Evolutionary conservation across 108 stramenopile genomes (phyloP).

Genomic region (Nitzschia sp.): DNA sequence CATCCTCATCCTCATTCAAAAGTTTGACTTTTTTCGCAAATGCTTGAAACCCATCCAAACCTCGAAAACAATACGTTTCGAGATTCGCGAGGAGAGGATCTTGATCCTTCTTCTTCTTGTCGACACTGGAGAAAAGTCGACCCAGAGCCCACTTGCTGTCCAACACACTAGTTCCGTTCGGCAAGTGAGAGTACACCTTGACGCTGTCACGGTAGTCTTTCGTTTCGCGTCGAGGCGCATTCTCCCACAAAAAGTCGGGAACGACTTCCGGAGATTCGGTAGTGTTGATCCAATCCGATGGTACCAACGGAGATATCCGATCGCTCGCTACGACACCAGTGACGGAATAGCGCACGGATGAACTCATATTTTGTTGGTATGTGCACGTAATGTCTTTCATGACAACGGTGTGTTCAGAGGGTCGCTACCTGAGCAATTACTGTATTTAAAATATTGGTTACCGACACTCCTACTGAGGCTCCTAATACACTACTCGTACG

Average conservation of each 20-base stretch:
- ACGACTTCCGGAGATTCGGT: background rate
- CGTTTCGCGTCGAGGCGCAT: slow-evolving; percentile 71
- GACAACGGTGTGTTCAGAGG: too few relatives aligned
- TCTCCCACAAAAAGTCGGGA: slow-evolving; percentile 78
- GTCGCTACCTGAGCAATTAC: too few relatives aligned
- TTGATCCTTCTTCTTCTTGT: slow-evolving; percentile 11
- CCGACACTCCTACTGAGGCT: too few relatives aligned
- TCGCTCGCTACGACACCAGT: slow-evolving; percentile 54
- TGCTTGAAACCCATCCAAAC: slow-evolving; percentile 42
- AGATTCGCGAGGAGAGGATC: slow-evolving; percentile 38
- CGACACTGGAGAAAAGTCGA: slow-evolving; percentile 43
- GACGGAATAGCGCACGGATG: slow-evolving; percentile 30
- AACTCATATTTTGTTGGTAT: too few relatives aligned
- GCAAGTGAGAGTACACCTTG: slow-evolving; percentile 69
- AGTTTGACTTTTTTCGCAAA: slow-evolving; percentile 39
- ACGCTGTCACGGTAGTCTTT: slow-evolving; percentile 54
- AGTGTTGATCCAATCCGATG: slow-evolving; percentile 42
- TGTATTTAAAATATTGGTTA: too few relatives aligned
- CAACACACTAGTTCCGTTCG: slow-evolving; percentile 66
- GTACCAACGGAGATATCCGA: slow-evolving; percentile 48
- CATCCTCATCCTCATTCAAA: background rate
- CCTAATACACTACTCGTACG: too few relatives aligned
- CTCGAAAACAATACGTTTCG: slow-evolving; percentile 72
- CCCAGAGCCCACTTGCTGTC: slow-evolving; percentile 85
- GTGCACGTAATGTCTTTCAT: too few relatives aligned